Base-by-base conservation (phyloP, 2,329 filamentous ascomycete genomes). In the Fonsecaea erecta region DNA sequence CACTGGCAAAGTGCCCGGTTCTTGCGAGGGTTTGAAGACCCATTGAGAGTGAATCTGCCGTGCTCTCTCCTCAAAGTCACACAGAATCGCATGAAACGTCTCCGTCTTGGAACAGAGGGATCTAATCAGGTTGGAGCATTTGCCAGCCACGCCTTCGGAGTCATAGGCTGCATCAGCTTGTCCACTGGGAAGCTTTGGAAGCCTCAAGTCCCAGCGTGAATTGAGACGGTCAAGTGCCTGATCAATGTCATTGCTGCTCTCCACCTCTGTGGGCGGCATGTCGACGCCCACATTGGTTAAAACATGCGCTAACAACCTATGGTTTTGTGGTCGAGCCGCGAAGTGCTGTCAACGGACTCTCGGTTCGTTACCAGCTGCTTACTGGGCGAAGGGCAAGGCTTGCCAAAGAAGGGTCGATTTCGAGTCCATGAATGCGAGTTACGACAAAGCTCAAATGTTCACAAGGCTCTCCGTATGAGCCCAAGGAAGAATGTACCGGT, bases 181-280 rank as follows among this genome's bases (percentile, higher is more conserved):
- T 0, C 54, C 43, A 11, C 69, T 68, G 59, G 68, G 65, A 11
- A 67, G 62, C 1, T 68, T 68, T 1, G 74, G 75, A 6, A 79
- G 75, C 14, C 76, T 71, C 1, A 80, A 69, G 1, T 70, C 71
- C 67, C 74, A 80, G 34, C 70, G 64, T 2, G 71, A 58, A 67
- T 79, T 80, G 43, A 80, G 69, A 2, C 58, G 32, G 30, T 75
- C 66, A 53, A 80, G 74, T 9, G 75, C 63, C 8, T 70, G 56
- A 18, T 70, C 67, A 7, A 71, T 62, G 37, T 62, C 64, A 18
- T 48, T 16, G 16, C 69, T 59, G 18, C 59, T 54, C n/a, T 69
- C 55, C 12, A 43, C 40, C 9, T 68, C 70, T 11, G 68, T 71
- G 14, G 52, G 43, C 14, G 57, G 28, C 60, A 65, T 68, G 34